Conservation (phyloP, 2,329 filamentous ascomycete species). For the Botryosphaeria dothidea region DNA sequence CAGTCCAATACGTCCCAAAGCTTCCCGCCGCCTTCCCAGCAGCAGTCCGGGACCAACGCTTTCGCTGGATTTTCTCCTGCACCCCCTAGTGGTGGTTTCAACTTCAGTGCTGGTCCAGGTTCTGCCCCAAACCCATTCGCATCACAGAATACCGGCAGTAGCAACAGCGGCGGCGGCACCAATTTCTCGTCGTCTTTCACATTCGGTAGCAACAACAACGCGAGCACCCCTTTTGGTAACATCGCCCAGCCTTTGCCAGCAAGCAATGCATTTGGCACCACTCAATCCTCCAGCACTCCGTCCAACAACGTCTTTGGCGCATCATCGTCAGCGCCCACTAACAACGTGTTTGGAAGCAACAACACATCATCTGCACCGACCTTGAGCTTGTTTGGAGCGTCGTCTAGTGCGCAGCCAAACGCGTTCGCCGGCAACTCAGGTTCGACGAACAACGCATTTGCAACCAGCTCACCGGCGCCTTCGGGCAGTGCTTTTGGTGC, state of each 20-base stretch:
- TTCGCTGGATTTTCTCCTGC: conserved; percentile 1
- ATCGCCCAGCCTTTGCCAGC: not conserved
- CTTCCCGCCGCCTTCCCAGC: conserved; percentile 9
- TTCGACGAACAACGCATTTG: not conserved
- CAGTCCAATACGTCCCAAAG: not conserved
- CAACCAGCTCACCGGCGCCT: not conserved
- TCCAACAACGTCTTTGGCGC: not conserved
- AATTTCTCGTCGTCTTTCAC: conserved; percentile 27
- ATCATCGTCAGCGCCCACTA: not conserved
- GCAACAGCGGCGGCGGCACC: conserved; percentile 20
- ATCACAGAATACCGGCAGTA: conserved; percentile 29
- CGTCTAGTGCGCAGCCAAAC: not conserved
- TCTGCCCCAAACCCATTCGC: not conserved
- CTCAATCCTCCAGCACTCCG: not conserved
- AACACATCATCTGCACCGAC: not conserved
- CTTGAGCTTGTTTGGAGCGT: not conserved
- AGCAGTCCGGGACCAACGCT: not conserved
- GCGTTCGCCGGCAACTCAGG: not conserved
- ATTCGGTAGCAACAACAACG: conserved; percentile 20
- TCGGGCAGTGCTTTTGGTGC: not conserved
- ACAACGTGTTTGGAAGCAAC: not conserved
- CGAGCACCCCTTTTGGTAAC: not conserved
- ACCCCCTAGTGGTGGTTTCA: conserved; percentile 23
- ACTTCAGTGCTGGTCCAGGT: conserved; percentile 26
- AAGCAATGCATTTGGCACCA: not conserved